Conservation (phyloP, 495 filamentous ascomycete species). For the Chaetomium tenue region DNA sequence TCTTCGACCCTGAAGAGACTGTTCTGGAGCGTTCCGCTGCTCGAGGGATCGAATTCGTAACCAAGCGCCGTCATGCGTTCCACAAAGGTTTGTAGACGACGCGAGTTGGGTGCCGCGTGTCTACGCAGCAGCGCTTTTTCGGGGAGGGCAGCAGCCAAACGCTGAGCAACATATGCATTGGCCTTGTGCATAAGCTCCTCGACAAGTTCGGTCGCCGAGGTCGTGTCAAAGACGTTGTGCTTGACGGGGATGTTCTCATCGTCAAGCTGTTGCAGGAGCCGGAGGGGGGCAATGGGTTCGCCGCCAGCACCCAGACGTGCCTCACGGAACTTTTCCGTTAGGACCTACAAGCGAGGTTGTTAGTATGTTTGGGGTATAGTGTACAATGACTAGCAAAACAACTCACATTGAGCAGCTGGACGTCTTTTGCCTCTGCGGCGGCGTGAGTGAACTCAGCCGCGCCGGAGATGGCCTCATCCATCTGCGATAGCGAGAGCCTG, state of each 20-base stretch:
- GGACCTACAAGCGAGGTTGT: constrained; percentile 49
- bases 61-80: constrained; percentile 91
- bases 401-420: constrained; percentile 73
- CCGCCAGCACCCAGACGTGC: constrained; percentile 74
- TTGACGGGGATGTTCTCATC: constrained; percentile 97
- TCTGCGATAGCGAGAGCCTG: constrained; percentile 78
- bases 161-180: constrained; percentile 84
- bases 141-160: constrained; percentile 71
- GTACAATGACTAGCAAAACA: background rate
- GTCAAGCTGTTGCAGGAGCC: constrained; percentile 89
- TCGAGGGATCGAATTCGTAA: constrained; percentile 81
- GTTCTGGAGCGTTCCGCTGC: constrained; percentile 86
- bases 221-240: constrained; percentile 92
- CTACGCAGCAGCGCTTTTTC: constrained; percentile 91
- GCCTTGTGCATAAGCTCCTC: constrained; percentile 92
- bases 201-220: constrained; percentile 84
- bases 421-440: constrained; percentile 63
- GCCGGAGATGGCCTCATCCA: constrained; percentile 72
- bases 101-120: constrained; percentile 77
- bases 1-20: constrained; percentile 91
- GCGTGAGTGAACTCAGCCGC: constrained; percentile 57
- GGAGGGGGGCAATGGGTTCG: constrained; percentile 75
- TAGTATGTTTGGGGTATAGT: constrained; percentile 20
- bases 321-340: constrained; percentile 86
- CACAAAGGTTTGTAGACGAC: constrained; percentile 84